These are phyloP conservation scores for Barnettozyma californica DNA, from an alignment of 805 yeast genomes.

Conservation along the genomic window DNA sequence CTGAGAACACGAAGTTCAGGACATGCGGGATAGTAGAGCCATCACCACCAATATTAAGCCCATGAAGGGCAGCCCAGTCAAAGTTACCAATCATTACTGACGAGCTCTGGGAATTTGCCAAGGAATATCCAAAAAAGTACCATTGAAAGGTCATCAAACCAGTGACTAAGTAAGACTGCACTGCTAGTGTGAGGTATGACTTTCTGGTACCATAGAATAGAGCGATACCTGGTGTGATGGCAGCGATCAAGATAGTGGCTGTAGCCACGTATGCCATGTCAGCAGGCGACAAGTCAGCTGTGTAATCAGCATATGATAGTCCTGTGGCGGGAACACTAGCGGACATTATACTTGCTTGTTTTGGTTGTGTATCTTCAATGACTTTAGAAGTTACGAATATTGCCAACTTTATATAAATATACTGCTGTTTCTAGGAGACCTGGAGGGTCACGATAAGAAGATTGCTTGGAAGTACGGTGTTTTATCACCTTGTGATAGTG, in stretches of 20 bases:
- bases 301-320: constrained; percentile 9
- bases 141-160: constrained; percentile 77
- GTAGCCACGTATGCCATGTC: constrained; percentile 45
- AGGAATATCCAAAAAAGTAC: constrained; percentile 95
- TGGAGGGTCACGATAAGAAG: no score
- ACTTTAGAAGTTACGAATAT: no score
- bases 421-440: no score
- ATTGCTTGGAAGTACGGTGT: no score
- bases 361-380: no score
- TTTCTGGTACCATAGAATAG: constrained; percentile 86
- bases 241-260: constrained; percentile 39
- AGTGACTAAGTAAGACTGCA: constrained; percentile 69
- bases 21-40: constrained; percentile 47
- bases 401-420: no score
- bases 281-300: constrained; percentile 33
- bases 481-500: no score
- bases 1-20: constrained; percentile 70
- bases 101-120: constrained; percentile 76
- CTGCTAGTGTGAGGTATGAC: constrained; percentile 74
- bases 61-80: constrained; percentile 69
- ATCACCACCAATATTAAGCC: constrained; percentile 34
- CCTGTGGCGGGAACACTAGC: no score
- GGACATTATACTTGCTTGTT: no score
- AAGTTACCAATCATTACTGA: constrained; percentile 73
- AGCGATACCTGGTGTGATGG: constrained; percentile 94